A percentile compares a stretch with the other conserved stretches of the same genome.
phyloP scores from a whole-genome alignment of 2,329 filamentous ascomycete species.

The Cladobotryum mycophilum region DNA sequence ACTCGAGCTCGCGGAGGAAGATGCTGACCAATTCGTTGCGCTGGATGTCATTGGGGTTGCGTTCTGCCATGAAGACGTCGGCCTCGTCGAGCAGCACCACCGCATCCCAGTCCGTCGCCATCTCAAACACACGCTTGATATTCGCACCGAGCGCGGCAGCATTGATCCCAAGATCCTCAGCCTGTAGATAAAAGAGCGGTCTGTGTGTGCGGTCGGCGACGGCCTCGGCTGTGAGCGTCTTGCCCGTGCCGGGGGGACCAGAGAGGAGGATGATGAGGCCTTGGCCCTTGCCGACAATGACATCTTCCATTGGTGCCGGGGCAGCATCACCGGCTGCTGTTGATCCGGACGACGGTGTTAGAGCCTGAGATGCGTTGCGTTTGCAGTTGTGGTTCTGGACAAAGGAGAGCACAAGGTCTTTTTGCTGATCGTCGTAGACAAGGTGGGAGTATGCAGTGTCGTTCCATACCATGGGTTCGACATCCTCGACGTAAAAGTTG shows the following conservation, averaged over 20 bases:
- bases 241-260: constrained; percentile 41
- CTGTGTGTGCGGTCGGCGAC: constrained; percentile 36
- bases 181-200: constrained; percentile 40
- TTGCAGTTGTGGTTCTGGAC: constrained; percentile 35
- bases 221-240: constrained; percentile 39
- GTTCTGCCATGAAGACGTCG: constrained; percentile 46
- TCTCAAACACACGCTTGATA: constrained; percentile 40
- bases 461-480: constrained; percentile 39
- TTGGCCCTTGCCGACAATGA: constrained; percentile 37
- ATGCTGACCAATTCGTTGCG: constrained; percentile 45
- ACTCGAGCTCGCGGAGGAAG: constrained; percentile 41
- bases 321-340: constrained; percentile 1
- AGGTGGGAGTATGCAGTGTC: constrained; percentile 39
- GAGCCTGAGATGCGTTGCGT: constrained; percentile 5
- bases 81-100: constrained; percentile 48
- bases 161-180: constrained; percentile 42
- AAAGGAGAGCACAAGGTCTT: constrained; percentile 41
- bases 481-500: constrained; percentile 35
- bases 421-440: constrained; percentile 41
- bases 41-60: constrained; percentile 38
- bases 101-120: constrained; percentile 44
- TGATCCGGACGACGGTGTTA: constrained; percentile 6
- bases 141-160: constrained; percentile 39
- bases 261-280: constrained; percentile 41
- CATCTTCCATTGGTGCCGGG: constrained; percentile 27